phyloP scores from a whole-genome alignment of 164 flowering plant genomes.

The Tetrastigma voinierianum region DNA sequence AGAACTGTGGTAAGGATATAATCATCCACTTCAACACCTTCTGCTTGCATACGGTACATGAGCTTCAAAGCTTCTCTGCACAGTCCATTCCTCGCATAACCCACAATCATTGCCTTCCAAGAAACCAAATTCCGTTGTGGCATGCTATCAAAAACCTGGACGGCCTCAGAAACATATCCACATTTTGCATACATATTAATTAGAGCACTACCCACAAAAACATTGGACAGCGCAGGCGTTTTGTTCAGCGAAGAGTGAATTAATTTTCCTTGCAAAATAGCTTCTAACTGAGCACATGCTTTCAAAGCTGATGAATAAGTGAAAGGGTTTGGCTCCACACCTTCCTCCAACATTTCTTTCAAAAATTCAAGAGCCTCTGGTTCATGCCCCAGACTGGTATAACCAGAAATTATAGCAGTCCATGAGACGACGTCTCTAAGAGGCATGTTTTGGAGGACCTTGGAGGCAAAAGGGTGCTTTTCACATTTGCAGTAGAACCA shows the following conservation, averaged over 20 bases:
- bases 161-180: slow-evolving; percentile 72
- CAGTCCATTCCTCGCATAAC: slow-evolving; percentile 71
- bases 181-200: slow-evolving; percentile 86
- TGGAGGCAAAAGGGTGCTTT: slow-evolving; percentile 38
- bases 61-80: slow-evolving; percentile 75
- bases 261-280: slow-evolving; percentile 53
- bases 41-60: slow-evolving; percentile 78
- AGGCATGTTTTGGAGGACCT: slow-evolving; percentile 67
- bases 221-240: slow-evolving; percentile 48
- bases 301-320: slow-evolving; percentile 84
- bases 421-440: slow-evolving; percentile 77
- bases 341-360: slow-evolving; percentile 72
- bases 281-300: slow-evolving; percentile 73
- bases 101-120: slow-evolving; percentile 86
- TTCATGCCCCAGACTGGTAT: slow-evolving; percentile 58
- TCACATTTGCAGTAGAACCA: slow-evolving; percentile 85
- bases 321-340: slow-evolving; percentile 74
- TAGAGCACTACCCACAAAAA: slow-evolving; percentile 77
- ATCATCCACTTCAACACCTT: slow-evolving; percentile 72
- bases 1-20: slow-evolving; percentile 53
- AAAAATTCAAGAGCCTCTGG: slow-evolving; percentile 63
- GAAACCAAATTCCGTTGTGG: slow-evolving; percentile 64
- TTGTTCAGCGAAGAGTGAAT: slow-evolving; percentile 73
- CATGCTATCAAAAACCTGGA: slow-evolving; percentile 69
- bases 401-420: slow-evolving; percentile 86